Evolutionary conservation across 768 basidiomycete species (phyloP), one percentile per base, ranked within the genome.

Genomic region (Psilocybe cyanescens): DNA sequence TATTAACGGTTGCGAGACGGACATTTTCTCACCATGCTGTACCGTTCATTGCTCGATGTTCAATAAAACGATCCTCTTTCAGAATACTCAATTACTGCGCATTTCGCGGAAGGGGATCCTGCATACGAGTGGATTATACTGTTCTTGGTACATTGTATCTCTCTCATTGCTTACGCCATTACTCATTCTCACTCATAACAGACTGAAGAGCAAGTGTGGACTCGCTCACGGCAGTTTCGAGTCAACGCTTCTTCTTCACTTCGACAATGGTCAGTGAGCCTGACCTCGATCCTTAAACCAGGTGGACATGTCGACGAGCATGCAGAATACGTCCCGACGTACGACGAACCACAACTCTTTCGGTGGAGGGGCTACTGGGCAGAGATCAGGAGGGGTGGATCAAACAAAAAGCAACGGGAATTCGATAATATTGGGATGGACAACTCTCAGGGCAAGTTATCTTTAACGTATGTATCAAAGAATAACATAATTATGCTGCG

Each of bases 181-280:
- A 28, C 45, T 44, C 4, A 46, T 35, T 11, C n/a, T 47, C 19
- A 16, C 24, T 7, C 33, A 31, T 12, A 31, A 24, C 49, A 81
- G 81, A 80, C 79, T 2, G 74, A 79, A 37, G 74, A 80, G 55
- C 71, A 79, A 37, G 75, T 81, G 6, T 83, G 81, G 81, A 72
- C 69, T 16, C 66, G 70, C 0, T 56, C 55, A n/a, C 11, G 55
- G 24, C 75, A 81, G 30, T 80, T 82, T 58, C 71, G 71, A n/a
- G 80, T 82, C 45, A 71, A 70, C 16, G 71, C 80, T 0, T 75
- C 74, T 29, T 78, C 71, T n/a, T 79, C 79, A 4, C 63, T 71
- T 17, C 70, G 79, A 3, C 76, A 78, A 66, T 81, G 78, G 75
- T 73, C 72, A 19, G 72, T 81, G 12, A 66, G 74, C 12, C 63